Evolutionary conservation across 805 yeast genomes (phyloP), one percentile per base, ranked within the genome.

Genomic region (Candida methanosorbosa): DNA sequence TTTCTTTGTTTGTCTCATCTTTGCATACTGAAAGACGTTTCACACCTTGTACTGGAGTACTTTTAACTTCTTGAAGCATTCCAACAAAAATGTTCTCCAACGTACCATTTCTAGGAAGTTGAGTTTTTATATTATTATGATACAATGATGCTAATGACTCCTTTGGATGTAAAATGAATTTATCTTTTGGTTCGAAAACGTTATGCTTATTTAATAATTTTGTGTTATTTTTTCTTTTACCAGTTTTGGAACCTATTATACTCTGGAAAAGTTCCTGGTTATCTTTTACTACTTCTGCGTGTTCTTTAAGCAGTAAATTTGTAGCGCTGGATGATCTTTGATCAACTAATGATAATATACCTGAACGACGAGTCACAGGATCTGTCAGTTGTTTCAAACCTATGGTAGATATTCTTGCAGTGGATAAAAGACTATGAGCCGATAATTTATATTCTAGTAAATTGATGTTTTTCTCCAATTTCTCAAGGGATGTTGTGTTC

Each of bases 301-400:
- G 41, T 29, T 41, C 48, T 35, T 43, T 36, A n/a, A 40, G 25
- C 3, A 52, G 34, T 9, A 49, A 28, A 31, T 49, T 55, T 7
- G 49, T 42, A 3, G 52, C 40, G 25, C 42, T 45, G 15, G 52
- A 43, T 2, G 55, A 38, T 30, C 45, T 38, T 20, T 46, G 46
- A 18, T 55, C 61, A 26, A 54, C 43, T 43, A 59, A 48, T 4
- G 64, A 57, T 18, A 66, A 37, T 20, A 66, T 51, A 12, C 58
- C 57, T 18, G 69, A 64, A 35, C 69, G 57, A 46, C 72, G 56
- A n/a, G 52, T 49, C 7, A 56, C 36, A 14, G 70, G 68, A 41
- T 65, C 63, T 17, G 36, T 45, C 18, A 63, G 48, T 30, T 65
- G 68, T 25, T 48, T 50, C 16, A 65, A 33, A 1, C 68, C 69